Conservation (phyloP, 148 eudicot genomes). For the Beta vulgaris region DNA sequence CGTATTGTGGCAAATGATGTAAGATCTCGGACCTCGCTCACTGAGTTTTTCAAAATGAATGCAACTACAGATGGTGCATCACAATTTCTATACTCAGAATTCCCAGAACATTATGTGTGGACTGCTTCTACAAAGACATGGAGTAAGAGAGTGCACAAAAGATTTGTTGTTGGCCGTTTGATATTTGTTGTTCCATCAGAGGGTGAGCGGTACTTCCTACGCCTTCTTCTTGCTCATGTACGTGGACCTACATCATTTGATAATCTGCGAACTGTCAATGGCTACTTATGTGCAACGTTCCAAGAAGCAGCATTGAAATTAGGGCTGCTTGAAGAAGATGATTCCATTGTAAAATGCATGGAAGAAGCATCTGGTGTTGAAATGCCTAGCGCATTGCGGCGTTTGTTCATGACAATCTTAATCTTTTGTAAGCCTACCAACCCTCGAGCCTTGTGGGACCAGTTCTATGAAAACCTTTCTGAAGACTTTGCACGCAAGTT, state of each 20-base stretch:
- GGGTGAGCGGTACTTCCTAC: not conserved
- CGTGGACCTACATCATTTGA: not conserved
- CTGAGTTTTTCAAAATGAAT: not conserved
- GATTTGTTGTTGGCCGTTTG: not conserved
- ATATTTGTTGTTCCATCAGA: not conserved
- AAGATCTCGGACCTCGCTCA: not conserved
- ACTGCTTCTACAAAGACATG: not conserved
- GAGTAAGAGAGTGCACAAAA: not conserved
- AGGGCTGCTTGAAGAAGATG: not conserved
- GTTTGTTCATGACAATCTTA: not conserved
- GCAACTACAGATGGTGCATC: not conserved
- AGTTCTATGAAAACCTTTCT: not conserved
- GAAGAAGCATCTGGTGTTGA: not conserved
- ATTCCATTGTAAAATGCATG: not conserved
- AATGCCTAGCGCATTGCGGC: no score
- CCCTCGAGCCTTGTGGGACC: not conserved
- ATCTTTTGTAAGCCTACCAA: not conserved
- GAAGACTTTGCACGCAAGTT: not conserved
- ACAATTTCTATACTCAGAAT: not conserved
- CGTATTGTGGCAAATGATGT: not conserved
- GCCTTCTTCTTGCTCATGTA: not conserved
- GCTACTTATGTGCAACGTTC: not conserved
- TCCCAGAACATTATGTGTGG: not conserved
- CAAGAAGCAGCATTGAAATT: not conserved
- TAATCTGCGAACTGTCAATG: not conserved